Evolutionary conservation across 1,139 yeast species (phyloP).

Genomic region (Citeromyces hawaiiensis): DNA sequence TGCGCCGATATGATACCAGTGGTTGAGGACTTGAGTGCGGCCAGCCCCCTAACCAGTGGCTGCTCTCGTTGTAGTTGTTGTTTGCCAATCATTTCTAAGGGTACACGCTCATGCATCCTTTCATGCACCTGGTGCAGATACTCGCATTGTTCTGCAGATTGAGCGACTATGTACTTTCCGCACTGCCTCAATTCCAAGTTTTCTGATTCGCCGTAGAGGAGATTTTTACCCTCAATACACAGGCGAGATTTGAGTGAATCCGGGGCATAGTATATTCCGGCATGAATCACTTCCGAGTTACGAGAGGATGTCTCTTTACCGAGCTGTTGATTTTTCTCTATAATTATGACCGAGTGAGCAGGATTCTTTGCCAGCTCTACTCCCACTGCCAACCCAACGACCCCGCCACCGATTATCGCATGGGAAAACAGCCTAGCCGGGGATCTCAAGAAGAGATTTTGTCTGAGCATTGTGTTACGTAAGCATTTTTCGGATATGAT

Average conservation of each 20-base stretch:
- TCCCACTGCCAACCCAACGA: conserved; percentile 75
- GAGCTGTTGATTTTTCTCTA: conserved; percentile 51
- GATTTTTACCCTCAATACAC: conserved; percentile 62
- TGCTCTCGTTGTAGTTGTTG: conserved; percentile 30
- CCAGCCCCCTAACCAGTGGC: conserved; percentile 52
- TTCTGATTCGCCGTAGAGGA: conserved; percentile 41
- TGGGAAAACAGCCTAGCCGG: conserved; percentile 49
- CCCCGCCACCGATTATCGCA: conserved; percentile 79
- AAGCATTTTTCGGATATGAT: too few species aligned
- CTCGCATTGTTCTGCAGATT: conserved; percentile 46
- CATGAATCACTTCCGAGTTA: conserved; percentile 88
- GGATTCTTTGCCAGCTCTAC: conserved; percentile 42
- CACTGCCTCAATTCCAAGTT: conserved; percentile 48
- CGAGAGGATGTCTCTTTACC: conserved; percentile 81
- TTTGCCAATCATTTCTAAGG: conserved; percentile 40
- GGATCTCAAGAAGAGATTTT: too few species aligned
- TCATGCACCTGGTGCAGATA: conserved; percentile 38
- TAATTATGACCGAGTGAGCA: conserved; percentile 38
- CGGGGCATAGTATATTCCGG: conserved; percentile 73
- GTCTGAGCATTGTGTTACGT: too few species aligned
- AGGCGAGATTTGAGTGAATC: conserved; percentile 53
- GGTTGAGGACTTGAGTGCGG: conserved; percentile 65
- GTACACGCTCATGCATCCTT: conserved; percentile 33
- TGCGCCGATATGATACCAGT: conserved; percentile 83
- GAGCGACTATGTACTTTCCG: conserved; percentile 89